Percentiles rank a stretch among this genome's conserved stretches.
Evolutionary conservation across 176 grass and related monocot genomes (phyloP).

Genomic region (Aegilops longissima): DNA sequence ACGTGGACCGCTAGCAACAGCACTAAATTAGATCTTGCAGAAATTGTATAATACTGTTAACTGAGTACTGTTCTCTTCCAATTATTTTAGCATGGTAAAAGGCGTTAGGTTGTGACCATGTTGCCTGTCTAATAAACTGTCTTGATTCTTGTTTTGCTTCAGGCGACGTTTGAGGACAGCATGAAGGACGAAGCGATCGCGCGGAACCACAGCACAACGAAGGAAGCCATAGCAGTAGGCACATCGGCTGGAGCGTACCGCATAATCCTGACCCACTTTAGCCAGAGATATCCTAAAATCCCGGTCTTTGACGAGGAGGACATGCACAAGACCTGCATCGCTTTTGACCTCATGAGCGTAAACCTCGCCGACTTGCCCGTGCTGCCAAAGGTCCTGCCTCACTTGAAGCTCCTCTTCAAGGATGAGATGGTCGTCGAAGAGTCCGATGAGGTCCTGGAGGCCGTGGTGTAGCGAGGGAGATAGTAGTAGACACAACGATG

Average conservation of each 20-base stretch:
- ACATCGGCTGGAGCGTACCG: constrained; percentile 77
- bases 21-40: constrained; percentile 4
- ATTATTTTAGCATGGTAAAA: background rate
- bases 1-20: constrained; percentile 9
- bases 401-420: constrained; percentile 78
- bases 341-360: constrained; percentile 87
- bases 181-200: constrained; percentile 86
- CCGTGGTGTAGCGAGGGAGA: constrained; percentile 53
- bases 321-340: constrained; percentile 76
- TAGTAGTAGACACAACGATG: background rate
- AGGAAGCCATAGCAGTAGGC: constrained; percentile 82
- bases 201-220: constrained; percentile 90
- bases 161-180: constrained; percentile 97
- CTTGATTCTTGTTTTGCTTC: constrained; percentile 23
- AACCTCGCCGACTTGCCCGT: constrained; percentile 69
- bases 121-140: constrained; percentile 8
- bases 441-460: constrained; percentile 60
- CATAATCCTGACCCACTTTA: constrained; percentile 87
- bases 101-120: background rate
- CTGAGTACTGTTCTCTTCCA: constrained; percentile 6
- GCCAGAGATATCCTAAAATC: constrained; percentile 96
- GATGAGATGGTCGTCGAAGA: constrained; percentile 62
- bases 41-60: constrained; percentile 28
- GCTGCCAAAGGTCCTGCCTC: constrained; percentile 74
- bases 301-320: constrained; percentile 78